phyloP scores from a whole-genome alignment of 441 rosid genomes.

The Erodium trifolium region DNA sequence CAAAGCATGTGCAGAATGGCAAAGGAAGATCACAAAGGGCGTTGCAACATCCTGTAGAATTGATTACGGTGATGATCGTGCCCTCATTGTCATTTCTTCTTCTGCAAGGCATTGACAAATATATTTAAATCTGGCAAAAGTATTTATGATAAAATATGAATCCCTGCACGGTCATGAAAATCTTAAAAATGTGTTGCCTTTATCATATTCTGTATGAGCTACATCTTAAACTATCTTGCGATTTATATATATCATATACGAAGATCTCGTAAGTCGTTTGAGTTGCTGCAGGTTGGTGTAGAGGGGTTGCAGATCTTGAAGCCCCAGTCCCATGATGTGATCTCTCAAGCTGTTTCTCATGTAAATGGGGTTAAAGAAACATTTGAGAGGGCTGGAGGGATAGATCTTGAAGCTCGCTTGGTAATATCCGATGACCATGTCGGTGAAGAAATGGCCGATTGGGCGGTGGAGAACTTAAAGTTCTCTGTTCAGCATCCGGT shows the following conservation, averaged over 20 bases:
- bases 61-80: constrained; percentile 48
- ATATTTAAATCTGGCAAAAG: not conserved
- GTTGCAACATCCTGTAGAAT: constrained; percentile 58
- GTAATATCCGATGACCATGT: constrained; percentile 43
- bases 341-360: constrained; percentile 21
- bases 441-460: constrained; percentile 45
- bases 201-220: not conserved
- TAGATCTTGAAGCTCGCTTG: constrained; percentile 64
- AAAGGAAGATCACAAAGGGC: constrained; percentile 32
- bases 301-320: constrained; percentile 77
- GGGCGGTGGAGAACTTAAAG: constrained; percentile 74
- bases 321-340: constrained; percentile 45
- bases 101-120: not conserved
- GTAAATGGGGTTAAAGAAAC: constrained; percentile 52
- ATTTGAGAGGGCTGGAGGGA: constrained; percentile 45
- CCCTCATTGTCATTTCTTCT: not conserved
- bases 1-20: constrained; percentile 28
- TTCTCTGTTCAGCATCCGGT: constrained; percentile 87
- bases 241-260: not conserved
- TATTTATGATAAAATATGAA: not conserved
- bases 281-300: constrained; percentile 52
- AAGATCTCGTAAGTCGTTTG: not conserved
- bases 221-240: not conserved
- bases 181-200: not conserved
- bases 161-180: too few relatives aligned